These are phyloP conservation scores for Zymoseptoria passerinii DNA, from an alignment of 2,329 filamentous ascomycete genomes.

Conservation along the genomic window DNA sequence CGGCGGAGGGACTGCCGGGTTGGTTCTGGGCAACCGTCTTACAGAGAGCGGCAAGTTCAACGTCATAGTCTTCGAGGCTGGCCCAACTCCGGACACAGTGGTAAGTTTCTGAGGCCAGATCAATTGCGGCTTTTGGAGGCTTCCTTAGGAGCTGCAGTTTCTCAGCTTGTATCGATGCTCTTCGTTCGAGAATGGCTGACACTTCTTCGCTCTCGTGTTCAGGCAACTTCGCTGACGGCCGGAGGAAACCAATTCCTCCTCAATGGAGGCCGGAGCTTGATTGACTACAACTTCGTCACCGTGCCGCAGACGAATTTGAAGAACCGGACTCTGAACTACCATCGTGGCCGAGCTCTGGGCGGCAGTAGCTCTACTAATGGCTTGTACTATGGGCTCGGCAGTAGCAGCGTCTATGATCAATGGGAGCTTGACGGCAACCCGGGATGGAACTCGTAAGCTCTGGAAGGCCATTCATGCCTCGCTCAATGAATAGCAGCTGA, in stretches of 20 bases:
- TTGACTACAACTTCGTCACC: slow-evolving; percentile 15
- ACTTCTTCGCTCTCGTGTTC: not conserved
- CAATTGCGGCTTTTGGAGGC: too few species aligned
- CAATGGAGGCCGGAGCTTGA: slow-evolving; percentile 9
- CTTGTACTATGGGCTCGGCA: slow-evolving; percentile 11
- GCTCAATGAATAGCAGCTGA: not conserved
- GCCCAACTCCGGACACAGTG: slow-evolving; percentile 10
- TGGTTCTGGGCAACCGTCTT: slow-evolving; percentile 16
- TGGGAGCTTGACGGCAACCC: slow-evolving; percentile 13
- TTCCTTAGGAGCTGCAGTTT: not conserved
- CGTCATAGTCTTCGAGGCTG: slow-evolving; percentile 15
- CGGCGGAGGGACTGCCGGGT: slow-evolving; percentile 17
- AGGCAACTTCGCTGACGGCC: slow-evolving; percentile 5
- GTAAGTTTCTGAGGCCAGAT: not conserved
- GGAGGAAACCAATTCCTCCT: slow-evolving; percentile 13
- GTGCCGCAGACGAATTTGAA: slow-evolving; percentile 9
- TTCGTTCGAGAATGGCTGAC: not conserved
- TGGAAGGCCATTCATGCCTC: not conserved
- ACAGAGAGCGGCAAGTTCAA: slow-evolving; percentile 11
- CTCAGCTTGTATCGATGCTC: not conserved
- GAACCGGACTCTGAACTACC: slow-evolving; percentile 12
- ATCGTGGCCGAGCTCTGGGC: slow-evolving; percentile 12
- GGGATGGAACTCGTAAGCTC: slow-evolving; percentile 11
- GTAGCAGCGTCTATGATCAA: slow-evolving; percentile 5
- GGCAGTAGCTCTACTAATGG: slow-evolving; percentile 14